Evolutionary conservation across 2,329 filamentous ascomycete genomes (phyloP).

Genomic region (Ceratocystis diversiconidia): DNA sequence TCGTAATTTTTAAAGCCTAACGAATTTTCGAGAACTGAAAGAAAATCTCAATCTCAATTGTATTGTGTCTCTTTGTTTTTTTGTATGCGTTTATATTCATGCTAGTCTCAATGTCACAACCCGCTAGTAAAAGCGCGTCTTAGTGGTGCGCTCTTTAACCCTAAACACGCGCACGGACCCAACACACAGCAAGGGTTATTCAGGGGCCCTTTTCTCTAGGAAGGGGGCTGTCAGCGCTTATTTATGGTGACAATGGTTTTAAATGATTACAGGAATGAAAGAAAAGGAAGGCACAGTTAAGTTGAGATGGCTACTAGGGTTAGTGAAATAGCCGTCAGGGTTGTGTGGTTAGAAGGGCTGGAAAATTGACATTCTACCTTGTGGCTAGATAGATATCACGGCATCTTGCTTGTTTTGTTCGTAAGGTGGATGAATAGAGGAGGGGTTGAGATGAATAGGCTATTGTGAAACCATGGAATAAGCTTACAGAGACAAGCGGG

Average conservation of each 20-base stretch:
- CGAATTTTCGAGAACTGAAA: not conserved
- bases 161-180: not conserved
- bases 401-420: no score
- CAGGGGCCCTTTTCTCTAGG: not conserved
- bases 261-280: not conserved
- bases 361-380: no score
- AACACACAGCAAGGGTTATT: not conserved
- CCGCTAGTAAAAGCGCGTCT: not conserved
- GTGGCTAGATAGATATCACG: no score
- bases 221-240: not conserved
- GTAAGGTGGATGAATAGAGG: no score
- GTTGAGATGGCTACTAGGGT: no score
- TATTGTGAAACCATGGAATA: no score
- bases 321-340: no score
- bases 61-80: not conserved
- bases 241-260: not conserved
- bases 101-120: not conserved
- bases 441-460: no score
- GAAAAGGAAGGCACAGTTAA: not conserved
- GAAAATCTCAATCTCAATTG: not conserved
- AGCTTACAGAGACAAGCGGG: no score
- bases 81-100: not conserved
- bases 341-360: no score
- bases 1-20: not conserved
- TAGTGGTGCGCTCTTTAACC: not conserved